Evolutionary conservation across 1,139 yeast species (phyloP), one percentile per base, ranked within the genome.

Genomic region (Taphrina communis): DNA sequence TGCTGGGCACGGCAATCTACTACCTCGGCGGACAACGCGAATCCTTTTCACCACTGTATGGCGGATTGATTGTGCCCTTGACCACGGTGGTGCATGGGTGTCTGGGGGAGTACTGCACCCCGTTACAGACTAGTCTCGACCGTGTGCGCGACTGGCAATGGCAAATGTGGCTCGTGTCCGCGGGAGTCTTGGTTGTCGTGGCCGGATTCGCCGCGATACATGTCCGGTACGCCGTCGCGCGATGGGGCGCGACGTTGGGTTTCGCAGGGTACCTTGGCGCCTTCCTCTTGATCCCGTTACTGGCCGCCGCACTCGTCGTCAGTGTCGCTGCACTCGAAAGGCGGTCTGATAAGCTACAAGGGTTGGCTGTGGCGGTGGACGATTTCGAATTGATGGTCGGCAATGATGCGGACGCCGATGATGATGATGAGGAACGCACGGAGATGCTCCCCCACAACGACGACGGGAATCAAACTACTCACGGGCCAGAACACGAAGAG

Each of bases 1-100:
- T 50, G 11, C 58, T 65, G 1, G 68, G 63, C 19, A 58, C 68
- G 44, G 44, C 58, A 31, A 39, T 65, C 5, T 56, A 39, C 39
- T 57, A 19, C 17, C 39, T 65, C 38, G 68, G 63, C 52, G 68
- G 68, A 12, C 57, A 65, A 14, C 44, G n/a, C 9, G 68, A 56
- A 36, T 38, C 68, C 9, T 65, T 65, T 38, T 39, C 21, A 19
- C 53, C 53, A 1, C 36, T 50, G 9, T 19, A 53, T n/a, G 44
- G 38, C 21, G 50, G 31, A 8, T 35, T 56, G 25, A 56, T 55
- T 11, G 31, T 25, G 4, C 35, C 42, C n/a, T 11, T 65, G 39
- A 38, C 62, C 14, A 38, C 57, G 19, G 31, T 48, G 8, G 25
- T 35, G 8, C 53, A 46, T 25, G 55, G 61, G 14, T 25, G 31